Evolutionary conservation across 2,329 filamentous ascomycete genomes (phyloP).

Genomic region (Colletotrichum sojae): DNA sequence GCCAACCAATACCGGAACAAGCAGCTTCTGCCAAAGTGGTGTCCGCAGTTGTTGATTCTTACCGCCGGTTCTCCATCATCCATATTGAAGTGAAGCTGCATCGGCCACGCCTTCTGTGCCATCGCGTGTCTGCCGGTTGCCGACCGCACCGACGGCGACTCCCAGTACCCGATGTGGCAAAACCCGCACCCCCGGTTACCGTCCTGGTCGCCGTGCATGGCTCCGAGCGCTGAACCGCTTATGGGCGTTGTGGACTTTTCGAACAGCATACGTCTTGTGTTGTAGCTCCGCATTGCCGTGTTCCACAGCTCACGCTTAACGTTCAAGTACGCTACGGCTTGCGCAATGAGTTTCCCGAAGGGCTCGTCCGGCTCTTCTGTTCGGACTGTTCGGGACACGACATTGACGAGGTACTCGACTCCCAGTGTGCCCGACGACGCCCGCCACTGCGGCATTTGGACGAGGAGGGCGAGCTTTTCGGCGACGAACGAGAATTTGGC

Average conservation of each 20-base stretch:
- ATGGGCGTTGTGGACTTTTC: conserved; percentile 1
- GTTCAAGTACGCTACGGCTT: conserved; percentile 10
- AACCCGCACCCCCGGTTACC: conserved; percentile 1
- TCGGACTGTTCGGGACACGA: not conserved
- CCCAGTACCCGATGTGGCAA: conserved; percentile 21
- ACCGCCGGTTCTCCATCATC: conserved; percentile 29
- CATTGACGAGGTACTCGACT: conserved; percentile 20
- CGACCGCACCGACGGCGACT: conserved; percentile 4
- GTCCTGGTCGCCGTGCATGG: not conserved
- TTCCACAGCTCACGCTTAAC: conserved; percentile 23
- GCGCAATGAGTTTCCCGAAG: not conserved
- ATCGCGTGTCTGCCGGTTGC: not conserved
- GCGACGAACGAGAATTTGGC: conserved; percentile 14
- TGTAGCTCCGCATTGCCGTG: conserved; percentile 19
- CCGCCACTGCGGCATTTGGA: conserved; percentile 24
- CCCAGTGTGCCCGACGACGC: not conserved
- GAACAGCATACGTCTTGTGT: conserved; percentile 18
- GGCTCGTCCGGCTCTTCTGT: not conserved
- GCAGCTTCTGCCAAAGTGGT: conserved; percentile 26
- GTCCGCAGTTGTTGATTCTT: conserved; percentile 19
- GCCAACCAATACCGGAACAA: conserved; percentile 29
- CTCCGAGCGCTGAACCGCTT: not conserved
- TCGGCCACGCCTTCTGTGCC: not conserved
- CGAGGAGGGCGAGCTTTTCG: conserved; percentile 10
- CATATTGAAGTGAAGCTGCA: not conserved